Conservation (phyloP, 2,329 filamentous ascomycete species). For the Mariannaea elegans region DNA sequence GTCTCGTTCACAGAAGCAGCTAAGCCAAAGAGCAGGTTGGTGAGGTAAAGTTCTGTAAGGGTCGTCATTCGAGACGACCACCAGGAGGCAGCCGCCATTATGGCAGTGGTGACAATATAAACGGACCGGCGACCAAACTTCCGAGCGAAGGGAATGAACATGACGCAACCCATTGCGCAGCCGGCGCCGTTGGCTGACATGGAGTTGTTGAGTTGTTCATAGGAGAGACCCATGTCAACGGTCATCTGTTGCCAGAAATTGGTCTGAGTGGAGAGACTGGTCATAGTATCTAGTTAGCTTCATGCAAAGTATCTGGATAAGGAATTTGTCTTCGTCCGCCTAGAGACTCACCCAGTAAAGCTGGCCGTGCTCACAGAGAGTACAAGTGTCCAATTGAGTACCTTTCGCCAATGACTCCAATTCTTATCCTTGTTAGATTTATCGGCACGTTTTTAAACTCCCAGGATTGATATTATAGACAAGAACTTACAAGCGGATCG, state of each 20-base stretch:
- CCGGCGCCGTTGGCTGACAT: slow-evolving; percentile 37
- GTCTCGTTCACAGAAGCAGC: slow-evolving; percentile 48
- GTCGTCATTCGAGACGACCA: slow-evolving; percentile 35
- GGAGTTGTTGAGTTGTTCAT: slow-evolving; percentile 32
- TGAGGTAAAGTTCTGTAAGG: slow-evolving; percentile 31
- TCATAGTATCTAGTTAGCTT: neutral
- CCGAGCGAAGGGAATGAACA: slow-evolving; percentile 43
- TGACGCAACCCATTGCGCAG: slow-evolving; percentile 39
- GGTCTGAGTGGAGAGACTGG: slow-evolving; percentile 29
- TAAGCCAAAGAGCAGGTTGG: slow-evolving; percentile 42
- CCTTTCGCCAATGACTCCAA: slow-evolving; percentile 36
- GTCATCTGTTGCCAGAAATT: slow-evolving; percentile 42
- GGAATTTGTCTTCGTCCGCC: too few species aligned
- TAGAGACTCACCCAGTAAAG: slow-evolving; percentile 35
- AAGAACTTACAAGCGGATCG: too few species aligned
- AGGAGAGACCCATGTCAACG: slow-evolving; percentile 35
- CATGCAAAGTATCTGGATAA: neutral
- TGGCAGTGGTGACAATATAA: slow-evolving; percentile 37
- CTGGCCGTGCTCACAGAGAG: slow-evolving; percentile 32
- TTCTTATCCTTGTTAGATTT: slow-evolving; percentile 28
- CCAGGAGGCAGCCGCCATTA: slow-evolving; percentile 28
- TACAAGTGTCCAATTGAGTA: slow-evolving; percentile 32
- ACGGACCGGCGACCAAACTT: slow-evolving; percentile 43
- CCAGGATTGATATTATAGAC: too few species aligned
- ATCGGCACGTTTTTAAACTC: too few species aligned